These are phyloP conservation scores for Rubroshorea leprosula DNA, from an alignment of 345 rosid species.

Conservation along the genomic window DNA sequence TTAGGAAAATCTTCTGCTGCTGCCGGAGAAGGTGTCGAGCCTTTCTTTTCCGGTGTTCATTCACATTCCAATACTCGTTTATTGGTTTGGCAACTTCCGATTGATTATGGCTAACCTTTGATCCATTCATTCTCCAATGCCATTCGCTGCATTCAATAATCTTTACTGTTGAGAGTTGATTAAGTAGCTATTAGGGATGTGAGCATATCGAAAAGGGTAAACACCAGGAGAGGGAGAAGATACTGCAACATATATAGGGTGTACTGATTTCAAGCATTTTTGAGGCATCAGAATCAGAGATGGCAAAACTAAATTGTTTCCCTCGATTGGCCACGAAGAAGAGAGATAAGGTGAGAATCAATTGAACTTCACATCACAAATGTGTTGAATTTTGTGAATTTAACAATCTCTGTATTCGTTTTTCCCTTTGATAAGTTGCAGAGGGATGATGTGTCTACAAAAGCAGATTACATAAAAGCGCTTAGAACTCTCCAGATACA, in stretches of 20 bases:
- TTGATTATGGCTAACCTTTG: slow-evolving; percentile 67
- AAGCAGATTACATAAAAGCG: slow-evolving; percentile 20
- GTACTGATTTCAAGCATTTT: neutral
- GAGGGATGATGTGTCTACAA: slow-evolving; percentile 27
- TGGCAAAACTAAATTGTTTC: slow-evolving; percentile 54
- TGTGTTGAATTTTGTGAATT: neutral
- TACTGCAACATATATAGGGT: neutral
- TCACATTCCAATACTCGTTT: slow-evolving; percentile 17
- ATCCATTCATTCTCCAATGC: slow-evolving; percentile 14
- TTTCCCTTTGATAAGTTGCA: slow-evolving; percentile 22
- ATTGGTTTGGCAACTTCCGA: slow-evolving; percentile 54
- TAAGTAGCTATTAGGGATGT: slow-evolving; percentile 31
- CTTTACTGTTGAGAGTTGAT: neutral
- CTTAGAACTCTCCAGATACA: slow-evolving; percentile 43
- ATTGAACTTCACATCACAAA: neutral
- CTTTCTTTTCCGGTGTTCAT: slow-evolving; percentile 34
- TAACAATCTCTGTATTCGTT: neutral
- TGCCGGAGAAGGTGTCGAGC: slow-evolving; percentile 37
- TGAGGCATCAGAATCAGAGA: slow-evolving; percentile 19
- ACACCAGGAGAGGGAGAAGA: slow-evolving; percentile 8
- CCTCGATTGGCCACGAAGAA: slow-evolving; percentile 26
- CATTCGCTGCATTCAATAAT: slow-evolving; percentile 10
- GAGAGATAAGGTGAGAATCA: slow-evolving; percentile 37
- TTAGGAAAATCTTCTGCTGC: slow-evolving; percentile 22
- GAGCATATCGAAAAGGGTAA: slow-evolving; percentile 5